phyloP scores from a whole-genome alignment of 208 protist genomes.

The Tritrichomonas foetus region DNA sequence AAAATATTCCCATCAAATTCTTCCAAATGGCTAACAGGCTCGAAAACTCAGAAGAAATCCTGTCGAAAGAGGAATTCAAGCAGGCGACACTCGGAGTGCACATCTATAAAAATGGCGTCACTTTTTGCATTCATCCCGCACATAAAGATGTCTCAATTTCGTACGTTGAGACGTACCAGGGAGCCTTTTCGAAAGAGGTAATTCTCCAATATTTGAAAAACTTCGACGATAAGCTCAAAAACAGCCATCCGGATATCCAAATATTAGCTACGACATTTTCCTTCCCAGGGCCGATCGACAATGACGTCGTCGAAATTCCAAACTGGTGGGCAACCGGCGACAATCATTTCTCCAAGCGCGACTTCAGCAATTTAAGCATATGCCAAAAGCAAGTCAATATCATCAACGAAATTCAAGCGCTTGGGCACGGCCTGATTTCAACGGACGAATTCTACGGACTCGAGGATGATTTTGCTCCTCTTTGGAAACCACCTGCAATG shows the following conservation, averaged over 20 bases:
- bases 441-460: slow-evolving; percentile 2
- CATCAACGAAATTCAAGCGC: slow-evolving; percentile 12
- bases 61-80: not conserved
- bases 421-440: not conserved
- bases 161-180: not conserved
- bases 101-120: not conserved
- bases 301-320: not conserved
- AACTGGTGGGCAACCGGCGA: not conserved
- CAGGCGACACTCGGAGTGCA: not conserved
- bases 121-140: not conserved
- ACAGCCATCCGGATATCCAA: not conserved
- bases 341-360: not conserved
- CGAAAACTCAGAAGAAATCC: no score
- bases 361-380: not conserved
- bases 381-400: not conserved
- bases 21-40: no score
- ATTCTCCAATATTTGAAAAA: not conserved
- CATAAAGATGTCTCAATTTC: not conserved
- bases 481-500: not conserved
- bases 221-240: not conserved
- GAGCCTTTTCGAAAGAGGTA: not conserved
- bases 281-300: not conserved
- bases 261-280: not conserved
- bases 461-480: not conserved
- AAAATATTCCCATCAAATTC: no score